Conservation (phyloP, 768 basidiomycete species). For the Fistulinella prunicolor region DNA sequence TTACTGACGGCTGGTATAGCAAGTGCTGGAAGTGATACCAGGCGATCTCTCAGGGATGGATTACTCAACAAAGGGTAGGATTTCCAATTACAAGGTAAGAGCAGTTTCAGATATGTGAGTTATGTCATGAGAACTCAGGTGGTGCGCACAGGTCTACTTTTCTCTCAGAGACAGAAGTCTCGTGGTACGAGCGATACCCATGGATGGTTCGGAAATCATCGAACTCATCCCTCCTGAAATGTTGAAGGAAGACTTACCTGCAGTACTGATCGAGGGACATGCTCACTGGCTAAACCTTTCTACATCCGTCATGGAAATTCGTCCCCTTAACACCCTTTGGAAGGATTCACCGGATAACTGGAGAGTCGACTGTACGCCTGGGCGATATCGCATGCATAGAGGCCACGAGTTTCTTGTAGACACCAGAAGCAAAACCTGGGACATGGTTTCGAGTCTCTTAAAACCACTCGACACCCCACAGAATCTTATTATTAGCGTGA, state of each 20-base stretch:
- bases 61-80: conserved; percentile 18
- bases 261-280: conserved; percentile 17
- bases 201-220: conserved; percentile 1
- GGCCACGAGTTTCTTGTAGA: conserved; percentile 21
- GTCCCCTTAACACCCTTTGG: conserved; percentile 27
- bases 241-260: conserved; percentile 26
- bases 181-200: conserved; percentile 16
- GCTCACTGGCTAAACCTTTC: conserved; percentile 33
- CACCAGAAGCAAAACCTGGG: conserved; percentile 25
- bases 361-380: conserved; percentile 15
- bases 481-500: conserved; percentile 22
- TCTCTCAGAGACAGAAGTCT: conserved; percentile 14
- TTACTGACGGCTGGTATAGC: conserved; percentile 11
- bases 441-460: conserved; percentile 26
- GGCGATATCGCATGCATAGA: conserved; percentile 6
- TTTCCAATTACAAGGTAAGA: conserved; percentile 20
- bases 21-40: conserved; percentile 22
- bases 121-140: neutral
- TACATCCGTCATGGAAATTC: conserved; percentile 24
- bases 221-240: conserved; percentile 26
- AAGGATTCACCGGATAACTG: conserved; percentile 25
- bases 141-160: conserved; percentile 21
- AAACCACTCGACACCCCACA: conserved; percentile 21
- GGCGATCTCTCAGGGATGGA: conserved; percentile 26
- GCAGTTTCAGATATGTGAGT: neutral